Evolutionary conservation across 2,329 filamentous ascomycete genomes (phyloP), one percentile per base, ranked within the genome.

Genomic region (Fusarium brachygibbosum): DNA sequence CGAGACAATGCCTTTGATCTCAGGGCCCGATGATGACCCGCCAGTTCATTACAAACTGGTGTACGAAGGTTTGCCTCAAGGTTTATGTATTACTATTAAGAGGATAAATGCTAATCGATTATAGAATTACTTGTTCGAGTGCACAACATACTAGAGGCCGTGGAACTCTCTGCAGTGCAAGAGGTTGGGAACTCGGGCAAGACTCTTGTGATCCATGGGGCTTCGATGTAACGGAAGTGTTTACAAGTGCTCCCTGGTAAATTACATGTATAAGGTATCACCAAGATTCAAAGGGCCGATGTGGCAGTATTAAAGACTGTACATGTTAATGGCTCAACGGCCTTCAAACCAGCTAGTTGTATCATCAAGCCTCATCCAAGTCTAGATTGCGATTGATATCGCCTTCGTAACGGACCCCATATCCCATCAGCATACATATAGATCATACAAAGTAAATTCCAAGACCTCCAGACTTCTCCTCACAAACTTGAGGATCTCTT

Each of bases 11-110:
- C 87, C 89, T 2, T 76, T 91, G 16, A 80, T 92, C 14, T 78
- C 88, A 17, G 80, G 82, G 3, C 80, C 79, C 12, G 86, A 90
- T 51, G 88, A 93, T 55, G 89, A 93, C 45, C 79, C 86, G n/a
- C 84, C 90, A 5, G 87, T 92, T 12, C 88, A 84, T 55, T 96
- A 93, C 75, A 86, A 86, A 42, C 81, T 96, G 29, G 87, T 91
- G 58, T 92, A 93, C 74, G 84, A 92, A 86, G 90, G 92, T 93
- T 81, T 61, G 84, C 75, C 19, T 19, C 13, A 14, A 8, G 6
- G 2, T 4, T 16, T 17, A 19, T 8, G 11, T 6, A 25, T 16
- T 7, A 14, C 4, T 11, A 10, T 3, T 17, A 6, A 9, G 1
- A 8, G 9, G 2, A 28, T 14, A 3, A n/a, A 3, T 28, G 41